These are phyloP conservation scores for Yamadazyma sp. DNA, from an alignment of 805 yeast genomes.

Conservation along the genomic window DNA sequence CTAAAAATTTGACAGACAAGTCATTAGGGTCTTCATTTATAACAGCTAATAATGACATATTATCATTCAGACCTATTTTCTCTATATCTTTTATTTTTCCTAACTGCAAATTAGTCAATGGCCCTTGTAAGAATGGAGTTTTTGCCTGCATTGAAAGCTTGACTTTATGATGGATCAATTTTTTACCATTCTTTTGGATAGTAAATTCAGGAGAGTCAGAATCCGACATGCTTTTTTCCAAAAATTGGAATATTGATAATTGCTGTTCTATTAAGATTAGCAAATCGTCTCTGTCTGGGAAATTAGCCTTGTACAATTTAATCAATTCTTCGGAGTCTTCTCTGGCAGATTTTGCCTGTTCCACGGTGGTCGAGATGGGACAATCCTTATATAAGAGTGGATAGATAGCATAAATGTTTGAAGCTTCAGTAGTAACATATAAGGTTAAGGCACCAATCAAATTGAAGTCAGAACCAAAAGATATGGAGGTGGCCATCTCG, in stretches of 20 bases:
- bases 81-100: conserved; percentile 14
- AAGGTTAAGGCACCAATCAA: conserved; percentile 28
- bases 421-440: conserved; percentile 21
- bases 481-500: conserved; percentile 21
- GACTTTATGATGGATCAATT: neutral
- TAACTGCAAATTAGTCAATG: conserved; percentile 12
- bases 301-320: neutral
- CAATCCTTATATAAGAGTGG: conserved; percentile 20
- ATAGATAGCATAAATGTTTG: conserved; percentile 23
- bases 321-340: conserved; percentile 10
- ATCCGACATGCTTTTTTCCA: neutral
- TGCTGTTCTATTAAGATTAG: conserved; percentile 1
- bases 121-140: conserved; percentile 23
- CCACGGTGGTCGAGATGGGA: neutral
- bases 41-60: conserved; percentile 15
- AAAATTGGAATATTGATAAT: neutral
- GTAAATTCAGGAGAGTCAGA: neutral
- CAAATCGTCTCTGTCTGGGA: conserved; percentile 4
- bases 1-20: conserved; percentile 13
- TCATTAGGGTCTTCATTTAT: conserved; percentile 8
- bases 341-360: conserved; percentile 1
- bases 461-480: conserved; percentile 25
- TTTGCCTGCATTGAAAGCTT: neutral
- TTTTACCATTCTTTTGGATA: neutral
- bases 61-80: conserved; percentile 12